phyloP scores from a whole-genome alignment of 257 asterid species.

The Parsonsia alboflavescens region DNA sequence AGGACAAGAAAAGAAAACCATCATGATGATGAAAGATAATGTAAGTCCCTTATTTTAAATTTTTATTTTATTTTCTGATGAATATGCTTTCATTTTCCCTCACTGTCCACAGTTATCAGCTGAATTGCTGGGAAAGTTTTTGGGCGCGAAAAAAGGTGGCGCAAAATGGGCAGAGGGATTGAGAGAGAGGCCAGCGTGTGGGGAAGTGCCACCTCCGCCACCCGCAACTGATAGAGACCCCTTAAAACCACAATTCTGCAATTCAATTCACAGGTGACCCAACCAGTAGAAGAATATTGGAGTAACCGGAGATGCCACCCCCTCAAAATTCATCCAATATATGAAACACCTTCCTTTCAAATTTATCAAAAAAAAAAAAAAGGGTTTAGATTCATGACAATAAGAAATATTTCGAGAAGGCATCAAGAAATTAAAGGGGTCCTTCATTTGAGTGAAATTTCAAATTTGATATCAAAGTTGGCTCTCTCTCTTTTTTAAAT shows the following conservation, averaged over 20 bases:
- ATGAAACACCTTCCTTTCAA: no score
- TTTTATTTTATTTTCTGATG: slow-evolving; percentile 2
- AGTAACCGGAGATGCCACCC: not conserved
- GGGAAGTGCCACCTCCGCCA: slow-evolving; percentile 41
- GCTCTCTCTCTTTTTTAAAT: no score
- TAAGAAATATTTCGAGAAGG: no score
- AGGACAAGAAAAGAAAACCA: slow-evolving; percentile 25
- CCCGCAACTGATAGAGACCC: slow-evolving; percentile 65
- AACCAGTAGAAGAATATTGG: no score
- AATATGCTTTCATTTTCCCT: slow-evolving; percentile 25
- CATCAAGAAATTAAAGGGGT: no score
- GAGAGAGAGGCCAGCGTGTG: slow-evolving; percentile 30
- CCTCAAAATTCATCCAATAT: not conserved
- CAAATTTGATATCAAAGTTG: no score
- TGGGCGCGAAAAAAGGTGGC: slow-evolving; percentile 45
- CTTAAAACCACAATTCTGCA: not conserved
- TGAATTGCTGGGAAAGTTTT: slow-evolving; percentile 70
- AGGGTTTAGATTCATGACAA: no score
- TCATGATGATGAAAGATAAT: slow-evolving; percentile 59
- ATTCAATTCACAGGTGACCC: no score
- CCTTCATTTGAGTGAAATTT: no score
- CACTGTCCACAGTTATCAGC: slow-evolving; percentile 36
- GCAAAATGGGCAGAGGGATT: slow-evolving; percentile 28
- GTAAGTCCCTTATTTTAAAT: slow-evolving; percentile 13
- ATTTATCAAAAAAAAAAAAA: no score